Conservation (phyloP, 2,329 filamentous ascomycete genomes). For the Xylaria multiplex region DNA sequence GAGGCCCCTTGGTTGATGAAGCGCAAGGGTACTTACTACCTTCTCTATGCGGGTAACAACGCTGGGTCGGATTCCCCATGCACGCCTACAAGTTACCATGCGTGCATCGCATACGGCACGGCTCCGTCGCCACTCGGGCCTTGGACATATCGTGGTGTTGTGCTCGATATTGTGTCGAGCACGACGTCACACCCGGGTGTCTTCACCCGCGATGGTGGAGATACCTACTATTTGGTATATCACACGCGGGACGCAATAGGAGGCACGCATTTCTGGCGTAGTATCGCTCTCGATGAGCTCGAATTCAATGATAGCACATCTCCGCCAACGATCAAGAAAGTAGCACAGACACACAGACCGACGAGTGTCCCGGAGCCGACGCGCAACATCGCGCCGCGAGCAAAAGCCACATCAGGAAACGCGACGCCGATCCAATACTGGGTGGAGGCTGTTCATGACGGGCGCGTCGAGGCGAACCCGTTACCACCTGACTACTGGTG, state of each 20-base stretch:
- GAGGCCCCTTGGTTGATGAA: constrained; percentile 53
- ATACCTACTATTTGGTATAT: constrained; percentile 49
- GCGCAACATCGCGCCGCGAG: constrained; percentile 50
- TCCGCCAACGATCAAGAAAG: constrained; percentile 46
- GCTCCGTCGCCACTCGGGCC: constrained; percentile 50
- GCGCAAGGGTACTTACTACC: constrained; percentile 50
- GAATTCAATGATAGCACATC: constrained; percentile 47
- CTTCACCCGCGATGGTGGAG: constrained; percentile 44
- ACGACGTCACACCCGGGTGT: constrained; percentile 53
- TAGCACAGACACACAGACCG: constrained; percentile 47
- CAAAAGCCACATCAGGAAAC: constrained; percentile 40
- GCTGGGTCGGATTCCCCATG: constrained; percentile 51
- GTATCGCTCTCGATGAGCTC: constrained; percentile 50
- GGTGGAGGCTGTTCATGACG: constrained; percentile 51
- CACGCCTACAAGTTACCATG: constrained; percentile 53
- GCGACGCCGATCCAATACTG: constrained; percentile 53
- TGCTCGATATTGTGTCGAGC: constrained; percentile 51
- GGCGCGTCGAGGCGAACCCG: constrained; percentile 46
- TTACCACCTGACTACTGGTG: constrained; percentile 53
- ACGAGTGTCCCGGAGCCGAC: constrained; percentile 41
- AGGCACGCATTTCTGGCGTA: constrained; percentile 45
- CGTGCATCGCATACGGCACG: constrained; percentile 53
- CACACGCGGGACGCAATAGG: constrained; percentile 51
- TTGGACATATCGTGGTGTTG: constrained; percentile 50
- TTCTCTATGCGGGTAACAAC: constrained; percentile 54